Evolutionary conservation across 352 stramenopile genomes (phyloP).

Genomic region (Peronospora tabacina): DNA sequence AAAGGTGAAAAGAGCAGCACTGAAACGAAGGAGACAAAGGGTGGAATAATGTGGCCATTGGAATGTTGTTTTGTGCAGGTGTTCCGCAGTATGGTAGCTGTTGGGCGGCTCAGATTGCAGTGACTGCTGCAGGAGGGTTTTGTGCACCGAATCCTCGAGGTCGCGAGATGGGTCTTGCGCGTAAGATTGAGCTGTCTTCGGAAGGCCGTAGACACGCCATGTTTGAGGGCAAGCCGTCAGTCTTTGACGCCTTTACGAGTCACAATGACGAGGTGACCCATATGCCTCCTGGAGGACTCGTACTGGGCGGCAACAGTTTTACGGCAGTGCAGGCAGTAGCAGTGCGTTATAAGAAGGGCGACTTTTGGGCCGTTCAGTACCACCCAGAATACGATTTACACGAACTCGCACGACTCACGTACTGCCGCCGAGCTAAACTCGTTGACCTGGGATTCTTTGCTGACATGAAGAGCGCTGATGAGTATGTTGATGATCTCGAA

Average conservation of each 20-base stretch:
- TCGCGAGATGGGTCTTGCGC: conserved; percentile 67
- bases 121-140: conserved; percentile 51
- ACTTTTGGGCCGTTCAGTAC: conserved; percentile 84
- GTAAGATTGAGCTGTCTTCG: conserved; percentile 69
- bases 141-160: conserved; percentile 59
- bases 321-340: conserved; percentile 64
- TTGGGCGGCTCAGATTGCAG: conserved; percentile 75
- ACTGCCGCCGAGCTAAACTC: conserved; percentile 62
- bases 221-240: conserved; percentile 71
- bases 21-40: not conserved
- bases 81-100: conserved; percentile 75
- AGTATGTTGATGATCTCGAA: conserved; percentile 71
- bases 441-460: conserved; percentile 64
- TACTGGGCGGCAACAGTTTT: conserved; percentile 58
- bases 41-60: conserved; percentile 2
- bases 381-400: conserved; percentile 81
- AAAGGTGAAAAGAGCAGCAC: conserved; percentile 25
- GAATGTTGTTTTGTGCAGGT: conserved; percentile 20
- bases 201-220: conserved; percentile 72
- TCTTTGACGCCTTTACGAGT: conserved; percentile 77
- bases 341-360: conserved; percentile 67
- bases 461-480: conserved; percentile 56
- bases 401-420: conserved; percentile 64
- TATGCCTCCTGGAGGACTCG: conserved; percentile 49
- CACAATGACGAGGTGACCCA: conserved; percentile 82